Evolutionary conservation across 2,329 filamentous ascomycete genomes (phyloP).

Genomic region (Amauroascus verrucosus): DNA sequence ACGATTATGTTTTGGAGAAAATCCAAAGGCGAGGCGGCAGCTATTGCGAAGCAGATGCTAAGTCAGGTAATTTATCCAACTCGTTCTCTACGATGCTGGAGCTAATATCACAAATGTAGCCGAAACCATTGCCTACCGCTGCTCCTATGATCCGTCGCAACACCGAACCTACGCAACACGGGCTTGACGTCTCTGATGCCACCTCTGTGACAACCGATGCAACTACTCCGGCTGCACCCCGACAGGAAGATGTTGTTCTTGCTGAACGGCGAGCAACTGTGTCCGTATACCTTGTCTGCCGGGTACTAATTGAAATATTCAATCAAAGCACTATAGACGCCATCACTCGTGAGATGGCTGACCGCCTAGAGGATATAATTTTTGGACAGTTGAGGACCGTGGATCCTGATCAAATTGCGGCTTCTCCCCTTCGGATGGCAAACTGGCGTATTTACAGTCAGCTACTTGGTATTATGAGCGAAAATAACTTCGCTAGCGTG

Average conservation of each 20-base stretch:
- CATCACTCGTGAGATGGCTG: slow-evolving; percentile 84
- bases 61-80: slow-evolving; percentile 22
- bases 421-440: slow-evolving; percentile 71
- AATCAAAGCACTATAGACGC: slow-evolving; percentile 72
- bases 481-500: slow-evolving; percentile 77
- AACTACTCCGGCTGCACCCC: slow-evolving; percentile 30
- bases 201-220: slow-evolving; percentile 29
- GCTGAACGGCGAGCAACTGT: slow-evolving; percentile 85
- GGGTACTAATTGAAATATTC: slow-evolving; percentile 88
- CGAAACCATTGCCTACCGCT: slow-evolving; percentile 30
- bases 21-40: slow-evolving; percentile 81
- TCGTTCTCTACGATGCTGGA: neutral
- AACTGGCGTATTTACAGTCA: slow-evolving; percentile 96
- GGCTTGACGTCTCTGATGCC: slow-evolving; percentile 27
- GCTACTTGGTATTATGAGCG: slow-evolving; percentile 90
- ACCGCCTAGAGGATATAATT: slow-evolving; percentile 88
- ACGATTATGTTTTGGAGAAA: slow-evolving; percentile 98
- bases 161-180: slow-evolving; percentile 56
- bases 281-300: slow-evolving; percentile 90
- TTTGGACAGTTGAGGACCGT: slow-evolving; percentile 89
- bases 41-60: slow-evolving; percentile 46
- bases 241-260: slow-evolving; percentile 63
- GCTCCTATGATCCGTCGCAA: slow-evolving; percentile 55
- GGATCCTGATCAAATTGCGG: slow-evolving; percentile 62
- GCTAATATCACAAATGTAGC: slow-evolving; percentile 15